These are phyloP conservation scores for Megacollybia marginata DNA, from an alignment of 768 basidiomycete species.

Conservation along the genomic window DNA sequence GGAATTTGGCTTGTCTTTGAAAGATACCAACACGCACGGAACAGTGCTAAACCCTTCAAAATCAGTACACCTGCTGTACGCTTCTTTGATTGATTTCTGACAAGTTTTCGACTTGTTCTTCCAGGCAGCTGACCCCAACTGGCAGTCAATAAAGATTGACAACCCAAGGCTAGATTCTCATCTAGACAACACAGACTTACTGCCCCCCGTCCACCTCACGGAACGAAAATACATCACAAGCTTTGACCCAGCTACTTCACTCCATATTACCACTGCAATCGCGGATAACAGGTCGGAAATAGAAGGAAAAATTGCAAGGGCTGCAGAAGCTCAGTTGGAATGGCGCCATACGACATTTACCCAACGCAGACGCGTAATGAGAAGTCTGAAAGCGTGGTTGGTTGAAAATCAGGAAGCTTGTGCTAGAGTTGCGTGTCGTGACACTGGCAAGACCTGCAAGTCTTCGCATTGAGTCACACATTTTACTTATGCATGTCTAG, in stretches of 20 bases:
- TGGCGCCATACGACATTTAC: conserved; percentile 76
- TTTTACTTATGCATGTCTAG: conserved; percentile 29
- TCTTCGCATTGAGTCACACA: conserved; percentile 7
- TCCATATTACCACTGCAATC: conserved; percentile 71
- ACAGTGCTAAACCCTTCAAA: conserved; percentile 65
- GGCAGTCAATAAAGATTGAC: conserved; percentile 44
- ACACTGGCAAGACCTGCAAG: conserved; percentile 92
- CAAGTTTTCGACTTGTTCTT: background rate
- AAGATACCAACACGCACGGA: conserved; percentile 67
- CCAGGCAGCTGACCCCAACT: conserved; percentile 56
- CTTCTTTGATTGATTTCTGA: conserved; percentile 1
- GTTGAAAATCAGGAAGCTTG: conserved; percentile 85
- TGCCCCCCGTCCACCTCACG: conserved; percentile 36
- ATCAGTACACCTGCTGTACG: conserved; percentile 42
- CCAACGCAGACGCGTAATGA: conserved; percentile 74
- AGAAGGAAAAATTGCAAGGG: conserved; percentile 56
- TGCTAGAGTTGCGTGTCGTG: conserved; percentile 82
- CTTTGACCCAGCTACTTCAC: conserved; percentile 85
- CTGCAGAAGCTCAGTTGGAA: conserved; percentile 56
- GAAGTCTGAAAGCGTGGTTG: conserved; percentile 87
- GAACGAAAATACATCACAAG: conserved; percentile 75
- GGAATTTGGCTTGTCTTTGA: conserved; percentile 76
- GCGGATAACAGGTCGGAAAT: conserved; percentile 75
- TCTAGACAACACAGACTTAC: conserved; percentile 42
- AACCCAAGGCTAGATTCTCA: conserved; percentile 65